Evolutionary conservation across 2,329 filamentous ascomycete species (phyloP).

Genomic region (Lachnellula hyalina): DNA sequence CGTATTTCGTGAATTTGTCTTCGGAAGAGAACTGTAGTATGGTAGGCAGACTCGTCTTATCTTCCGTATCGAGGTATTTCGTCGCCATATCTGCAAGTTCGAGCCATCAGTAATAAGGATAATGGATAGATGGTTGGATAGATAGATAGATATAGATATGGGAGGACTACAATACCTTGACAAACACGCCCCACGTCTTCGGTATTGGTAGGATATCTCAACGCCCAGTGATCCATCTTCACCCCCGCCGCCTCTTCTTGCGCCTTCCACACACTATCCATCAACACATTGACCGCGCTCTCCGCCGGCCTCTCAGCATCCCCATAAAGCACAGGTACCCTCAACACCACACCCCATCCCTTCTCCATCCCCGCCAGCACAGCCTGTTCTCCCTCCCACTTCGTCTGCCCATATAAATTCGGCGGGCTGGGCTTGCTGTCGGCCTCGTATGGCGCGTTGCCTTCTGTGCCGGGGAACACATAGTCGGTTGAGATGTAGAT

Average conservation of each 20-base stretch:
- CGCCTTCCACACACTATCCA: slow-evolving; percentile 70
- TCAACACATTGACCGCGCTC: slow-evolving; percentile 76
- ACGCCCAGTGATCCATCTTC: slow-evolving; percentile 81
- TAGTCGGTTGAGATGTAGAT: slow-evolving; percentile 83
- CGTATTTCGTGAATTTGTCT: slow-evolving; percentile 82
- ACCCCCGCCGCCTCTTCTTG: slow-evolving; percentile 58
- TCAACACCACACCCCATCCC: slow-evolving; percentile 62
- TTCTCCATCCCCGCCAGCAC: slow-evolving; percentile 55
- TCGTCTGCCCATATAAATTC: slow-evolving; percentile 75
- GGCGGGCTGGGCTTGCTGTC: slow-evolving; percentile 61
- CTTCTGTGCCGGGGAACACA: slow-evolving; percentile 66
- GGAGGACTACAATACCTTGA: slow-evolving; percentile 44
- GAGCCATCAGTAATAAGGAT: background rate
- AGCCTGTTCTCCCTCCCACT: slow-evolving; percentile 64
- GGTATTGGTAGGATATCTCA: slow-evolving; percentile 83
- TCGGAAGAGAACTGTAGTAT: slow-evolving; percentile 84
- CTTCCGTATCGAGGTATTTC: slow-evolving; percentile 54
- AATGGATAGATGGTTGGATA: slow-evolving; percentile 5
- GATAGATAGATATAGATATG: slow-evolving; percentile 3
- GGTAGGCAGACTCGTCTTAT: slow-evolving; percentile 52
- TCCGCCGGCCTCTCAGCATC: slow-evolving; percentile 64
- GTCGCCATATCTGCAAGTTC: slow-evolving; percentile 55
- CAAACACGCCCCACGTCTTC: slow-evolving; percentile 79
- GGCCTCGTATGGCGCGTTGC: slow-evolving; percentile 78
- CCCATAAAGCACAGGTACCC: slow-evolving; percentile 82